Conservation (phyloP, 2,329 filamentous ascomycete species). For the Salinomyces thailandicus region DNA sequence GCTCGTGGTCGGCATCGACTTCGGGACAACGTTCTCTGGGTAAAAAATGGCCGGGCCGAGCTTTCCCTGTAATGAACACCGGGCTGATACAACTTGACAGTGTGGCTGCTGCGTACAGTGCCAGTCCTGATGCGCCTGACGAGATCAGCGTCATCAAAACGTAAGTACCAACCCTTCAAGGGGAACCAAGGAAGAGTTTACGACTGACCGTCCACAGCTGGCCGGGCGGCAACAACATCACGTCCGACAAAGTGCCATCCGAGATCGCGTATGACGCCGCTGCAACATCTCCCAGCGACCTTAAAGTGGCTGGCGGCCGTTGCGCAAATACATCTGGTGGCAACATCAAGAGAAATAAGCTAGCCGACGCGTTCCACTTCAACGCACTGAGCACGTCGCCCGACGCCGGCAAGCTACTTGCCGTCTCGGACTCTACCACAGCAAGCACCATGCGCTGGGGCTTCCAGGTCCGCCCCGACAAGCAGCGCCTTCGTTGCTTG, state of each 20-base stretch:
- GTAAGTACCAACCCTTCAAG: slow-evolving; percentile 1
- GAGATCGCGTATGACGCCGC: slow-evolving; percentile 51
- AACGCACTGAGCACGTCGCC: background rate
- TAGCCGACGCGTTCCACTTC: background rate
- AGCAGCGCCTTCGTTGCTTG: slow-evolving; percentile 66
- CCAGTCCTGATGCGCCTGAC: slow-evolving; percentile 46
- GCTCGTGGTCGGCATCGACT: slow-evolving; percentile 66
- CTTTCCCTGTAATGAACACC: background rate
- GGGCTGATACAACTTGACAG: slow-evolving; percentile 1
- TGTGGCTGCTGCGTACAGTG: slow-evolving; percentile 35
- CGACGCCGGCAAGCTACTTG: background rate
- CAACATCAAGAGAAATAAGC: too few relatives aligned
- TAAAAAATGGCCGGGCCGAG: slow-evolving; percentile 1
- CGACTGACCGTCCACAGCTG: slow-evolving; percentile 31
- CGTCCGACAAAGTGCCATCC: slow-evolving; percentile 71
- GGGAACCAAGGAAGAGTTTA: background rate
- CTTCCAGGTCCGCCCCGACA: slow-evolving; percentile 66
- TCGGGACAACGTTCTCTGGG: slow-evolving; percentile 69
- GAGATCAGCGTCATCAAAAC: slow-evolving; percentile 70
- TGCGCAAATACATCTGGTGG: too few relatives aligned
- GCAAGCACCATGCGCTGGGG: slow-evolving; percentile 53
- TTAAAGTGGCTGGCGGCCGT: slow-evolving; percentile 23
- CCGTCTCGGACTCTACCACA: background rate
- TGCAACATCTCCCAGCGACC: slow-evolving; percentile 26
- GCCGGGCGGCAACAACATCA: slow-evolving; percentile 71